These are phyloP conservation scores for Wallacemonas sp. DNA, from an alignment of 208 protist genomes.

Conservation along the genomic window DNA sequence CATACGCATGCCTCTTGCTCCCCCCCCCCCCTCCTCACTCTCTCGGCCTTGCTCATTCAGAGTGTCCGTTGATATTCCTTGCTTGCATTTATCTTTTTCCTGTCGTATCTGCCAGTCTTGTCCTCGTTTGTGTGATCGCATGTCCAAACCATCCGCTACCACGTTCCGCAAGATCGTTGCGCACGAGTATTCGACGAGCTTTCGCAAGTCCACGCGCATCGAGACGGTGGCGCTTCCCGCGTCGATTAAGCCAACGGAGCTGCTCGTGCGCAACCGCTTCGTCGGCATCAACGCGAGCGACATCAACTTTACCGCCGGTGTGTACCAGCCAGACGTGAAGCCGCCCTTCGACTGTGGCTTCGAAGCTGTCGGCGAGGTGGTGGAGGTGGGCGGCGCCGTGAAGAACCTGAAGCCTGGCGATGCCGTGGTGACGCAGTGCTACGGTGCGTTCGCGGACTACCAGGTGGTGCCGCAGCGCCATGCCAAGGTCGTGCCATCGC, in stretches of 20 bases:
- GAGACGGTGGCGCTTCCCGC: conserved; percentile 29
- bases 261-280: conserved; percentile 78
- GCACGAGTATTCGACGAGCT: conserved; percentile 63
- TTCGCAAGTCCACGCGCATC: conserved; percentile 61
- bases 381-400: conserved; percentile 47
- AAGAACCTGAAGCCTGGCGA: conserved; percentile 48
- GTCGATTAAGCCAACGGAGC: conserved; percentile 53
- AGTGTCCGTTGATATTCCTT: too few species aligned
- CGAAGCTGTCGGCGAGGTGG: conserved; percentile 81
- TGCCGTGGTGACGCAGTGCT: conserved; percentile 71
- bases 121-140: conserved; percentile 13
- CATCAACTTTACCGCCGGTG: conserved; percentile 86
- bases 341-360: conserved; percentile 89
- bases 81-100: conserved; percentile 9
- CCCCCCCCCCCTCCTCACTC: conserved; percentile 1
- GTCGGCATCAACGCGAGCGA: conserved; percentile 91
- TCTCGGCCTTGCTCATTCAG: too few species aligned
- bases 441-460: conserved; percentile 84
- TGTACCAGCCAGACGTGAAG: conserved; percentile 70
- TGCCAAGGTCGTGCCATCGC: conserved; percentile 47
- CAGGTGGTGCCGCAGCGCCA: conserved; percentile 54
- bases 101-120: background rate
- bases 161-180: conserved; percentile 70
- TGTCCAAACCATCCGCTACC: conserved; percentile 9
- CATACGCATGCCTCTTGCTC: background rate